phyloP scores from a whole-genome alignment of 345 rosid species.

The Salix exigua region DNA sequence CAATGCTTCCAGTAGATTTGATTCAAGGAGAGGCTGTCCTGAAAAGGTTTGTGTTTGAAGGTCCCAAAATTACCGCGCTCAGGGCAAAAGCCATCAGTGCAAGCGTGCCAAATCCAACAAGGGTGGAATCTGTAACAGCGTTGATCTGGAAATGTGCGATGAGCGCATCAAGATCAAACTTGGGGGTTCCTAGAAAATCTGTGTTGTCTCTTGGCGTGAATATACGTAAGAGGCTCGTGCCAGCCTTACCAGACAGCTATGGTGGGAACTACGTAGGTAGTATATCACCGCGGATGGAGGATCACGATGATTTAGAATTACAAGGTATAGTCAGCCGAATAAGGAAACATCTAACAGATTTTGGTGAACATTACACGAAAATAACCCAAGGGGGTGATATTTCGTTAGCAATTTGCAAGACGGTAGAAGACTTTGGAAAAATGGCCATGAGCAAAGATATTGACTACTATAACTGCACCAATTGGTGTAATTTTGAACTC shows the following conservation, averaged over 20 bases:
- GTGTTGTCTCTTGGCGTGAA: constrained; percentile 2
- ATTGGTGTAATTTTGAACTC: constrained; percentile 6
- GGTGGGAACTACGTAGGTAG: not conserved
- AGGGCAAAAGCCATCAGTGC: not conserved
- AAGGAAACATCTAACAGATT: constrained; percentile 8
- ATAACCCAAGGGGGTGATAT: not conserved
- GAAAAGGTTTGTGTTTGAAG: constrained; percentile 18
- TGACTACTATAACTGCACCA: constrained; percentile 4
- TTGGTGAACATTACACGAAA: constrained; percentile 1
- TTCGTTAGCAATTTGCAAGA: not conserved
- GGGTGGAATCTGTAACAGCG: constrained; percentile 13
- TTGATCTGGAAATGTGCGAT: constrained; percentile 16
- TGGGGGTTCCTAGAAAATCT: not conserved
- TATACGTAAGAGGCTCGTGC: constrained; percentile 3
- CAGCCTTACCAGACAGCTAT: constrained; percentile 4
- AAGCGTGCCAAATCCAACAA: constrained; percentile 4
- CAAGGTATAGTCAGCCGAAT: not conserved
- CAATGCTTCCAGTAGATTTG: not conserved
- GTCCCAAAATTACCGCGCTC: not conserved
- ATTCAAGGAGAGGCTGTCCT: not conserved
- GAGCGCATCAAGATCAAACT: constrained; percentile 1
- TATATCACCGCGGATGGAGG: not conserved
- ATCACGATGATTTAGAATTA: not conserved
- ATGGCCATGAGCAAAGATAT: not conserved
- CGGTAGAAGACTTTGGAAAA: not conserved